Conservation (phyloP, 2,329 filamentous ascomycete genomes). For the Aspergillus sergii region DNA sequence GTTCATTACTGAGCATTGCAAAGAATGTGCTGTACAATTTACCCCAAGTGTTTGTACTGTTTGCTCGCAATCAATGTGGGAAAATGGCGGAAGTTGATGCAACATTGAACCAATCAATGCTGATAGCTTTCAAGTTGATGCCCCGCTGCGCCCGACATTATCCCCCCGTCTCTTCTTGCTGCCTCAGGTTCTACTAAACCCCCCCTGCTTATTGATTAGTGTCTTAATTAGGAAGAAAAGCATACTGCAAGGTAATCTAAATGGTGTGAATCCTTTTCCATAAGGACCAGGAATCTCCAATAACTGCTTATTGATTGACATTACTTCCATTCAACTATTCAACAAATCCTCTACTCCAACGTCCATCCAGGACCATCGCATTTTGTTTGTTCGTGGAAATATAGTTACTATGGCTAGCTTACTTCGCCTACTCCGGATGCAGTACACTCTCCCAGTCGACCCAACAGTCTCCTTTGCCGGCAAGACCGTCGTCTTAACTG, state of each 20-base stretch:
- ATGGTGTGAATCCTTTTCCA: background rate
- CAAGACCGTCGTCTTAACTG: conserved; percentile 53
- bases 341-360: background rate
- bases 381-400: background rate
- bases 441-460: conserved; percentile 40
- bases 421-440: conserved; percentile 33
- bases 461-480: conserved; percentile 45
- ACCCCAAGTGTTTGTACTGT: conserved; percentile 28
- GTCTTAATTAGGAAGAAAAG: background rate
- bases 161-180: background rate
- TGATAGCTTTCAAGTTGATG: background rate
- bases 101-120: conserved; percentile 8
- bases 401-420: conserved; percentile 29
- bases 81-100: conserved; percentile 9
- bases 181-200: background rate
- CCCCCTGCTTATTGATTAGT: background rate
- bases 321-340: background rate
- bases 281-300: background rate
- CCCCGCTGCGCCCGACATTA: background rate
- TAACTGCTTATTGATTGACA: background rate
- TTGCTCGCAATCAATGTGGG: conserved; percentile 17
- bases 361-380: background rate
- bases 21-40: conserved; percentile 4
- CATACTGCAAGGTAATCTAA: background rate
- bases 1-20: background rate